A percentile compares a stretch with the other conserved stretches of the same genome.
Evolutionary conservation across 1,139 yeast species (phyloP).

Genomic region (Kodamaea suecica): DNA sequence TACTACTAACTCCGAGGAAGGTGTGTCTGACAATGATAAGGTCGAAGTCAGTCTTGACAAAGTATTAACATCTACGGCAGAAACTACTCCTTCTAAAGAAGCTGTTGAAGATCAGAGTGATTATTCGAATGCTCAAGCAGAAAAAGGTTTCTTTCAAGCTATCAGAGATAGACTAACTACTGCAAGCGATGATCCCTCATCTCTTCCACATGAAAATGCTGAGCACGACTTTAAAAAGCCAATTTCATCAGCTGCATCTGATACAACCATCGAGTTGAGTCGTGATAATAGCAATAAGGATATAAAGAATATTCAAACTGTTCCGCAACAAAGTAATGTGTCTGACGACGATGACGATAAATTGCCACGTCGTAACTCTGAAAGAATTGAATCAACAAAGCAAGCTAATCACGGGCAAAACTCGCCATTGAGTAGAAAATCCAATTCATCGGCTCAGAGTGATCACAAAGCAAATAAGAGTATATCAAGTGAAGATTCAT

Average conservation of each 20-base stretch:
- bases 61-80: slow-evolving; percentile 25
- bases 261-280: slow-evolving; percentile 16
- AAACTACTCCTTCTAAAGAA: slow-evolving; percentile 32
- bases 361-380: slow-evolving; percentile 8
- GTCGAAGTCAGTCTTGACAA: slow-evolving; percentile 19
- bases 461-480: background rate
- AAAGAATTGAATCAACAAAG: slow-evolving; percentile 3
- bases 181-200: slow-evolving; percentile 6
- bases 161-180: slow-evolving; percentile 19
- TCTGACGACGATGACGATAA: slow-evolving; percentile 9
- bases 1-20: slow-evolving; percentile 2
- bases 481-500: background rate
- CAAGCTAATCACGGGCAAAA: slow-evolving; percentile 1
- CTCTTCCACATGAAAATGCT: slow-evolving; percentile 7
- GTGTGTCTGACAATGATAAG: slow-evolving; percentile 1
- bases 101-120: slow-evolving; percentile 16
- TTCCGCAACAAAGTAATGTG: slow-evolving; percentile 6
- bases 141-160: slow-evolving; percentile 19
- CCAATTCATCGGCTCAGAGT: background rate
- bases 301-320: background rate
- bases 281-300: background rate
- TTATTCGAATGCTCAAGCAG: slow-evolving; percentile 11
- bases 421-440: slow-evolving; percentile 5
- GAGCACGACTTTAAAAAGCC: slow-evolving; percentile 11
- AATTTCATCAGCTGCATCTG: slow-evolving; percentile 22